Base-by-base conservation (phyloP, 257 asterid species). In the Echites panduratus region DNA sequence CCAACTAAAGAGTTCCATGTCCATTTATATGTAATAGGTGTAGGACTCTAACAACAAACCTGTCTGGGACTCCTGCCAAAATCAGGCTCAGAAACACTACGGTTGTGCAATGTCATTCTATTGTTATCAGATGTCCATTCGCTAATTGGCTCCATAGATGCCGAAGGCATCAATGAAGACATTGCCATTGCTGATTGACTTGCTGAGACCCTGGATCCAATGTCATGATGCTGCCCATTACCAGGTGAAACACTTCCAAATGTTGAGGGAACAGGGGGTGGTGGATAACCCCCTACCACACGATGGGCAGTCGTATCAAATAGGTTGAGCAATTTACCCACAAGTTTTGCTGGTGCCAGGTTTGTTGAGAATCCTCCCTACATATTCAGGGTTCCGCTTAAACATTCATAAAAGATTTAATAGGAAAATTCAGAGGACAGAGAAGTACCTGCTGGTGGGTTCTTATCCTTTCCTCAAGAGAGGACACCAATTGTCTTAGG, bases 61-160 rank as follows among this genome's bases (percentile, higher is more conserved):
- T 95, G 96, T 85, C 82, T 84, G 53, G 96, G 97, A 82, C 86
- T 91, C 85, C 96, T 88, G 62, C 99, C 98, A 56, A 95, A 86
- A 85, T 95, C 95, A 20, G 99, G 99, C 84, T 95, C 99, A 38
- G 99, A 95, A 77, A 87, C 89, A 85, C 99, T 95, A 84, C 99
- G 80, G 53, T 85, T 83, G 72, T 95, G 98, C 89, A 80, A 86
- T 0, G 80, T 47, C 88, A 45, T 90, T 82, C 82, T 79, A 79
- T 64, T 80, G 72, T 78, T 73, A 79, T 84, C 86, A 76, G 87
- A 71, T 56, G 90, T 82, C 95, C 88, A 84, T 75, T 87, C 94
- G 72, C 79, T 87, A 49, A 75, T 80, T 68, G 87, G 92, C 81
- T 87, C 98, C 87, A 76, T 70, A 19, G 98, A 85, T 50, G 82